Evolutionary conservation across 805 yeast genomes (phyloP).

Genomic region (Naumovozyma baii): DNA sequence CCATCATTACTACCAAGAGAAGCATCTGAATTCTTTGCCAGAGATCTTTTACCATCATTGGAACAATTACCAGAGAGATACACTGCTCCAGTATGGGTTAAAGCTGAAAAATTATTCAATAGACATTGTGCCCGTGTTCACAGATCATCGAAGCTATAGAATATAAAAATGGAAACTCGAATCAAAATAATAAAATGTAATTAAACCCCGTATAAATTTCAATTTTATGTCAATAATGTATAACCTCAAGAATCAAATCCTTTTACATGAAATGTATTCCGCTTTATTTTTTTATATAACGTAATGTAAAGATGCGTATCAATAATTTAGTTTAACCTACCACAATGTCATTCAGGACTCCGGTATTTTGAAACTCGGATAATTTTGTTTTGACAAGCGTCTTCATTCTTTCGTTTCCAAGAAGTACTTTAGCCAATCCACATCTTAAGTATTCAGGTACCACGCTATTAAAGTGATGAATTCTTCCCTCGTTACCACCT

Average conservation of each 20-base stretch:
- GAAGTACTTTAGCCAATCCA: constrained; percentile 38
- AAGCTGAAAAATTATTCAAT: constrained; percentile 75
- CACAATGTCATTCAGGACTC: constrained; percentile 6
- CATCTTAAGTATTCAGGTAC: constrained; percentile 35
- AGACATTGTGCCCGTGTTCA: constrained; percentile 71
- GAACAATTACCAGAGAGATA: constrained; percentile 74
- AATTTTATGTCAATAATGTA: not conserved
- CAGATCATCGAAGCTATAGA: constrained; percentile 37
- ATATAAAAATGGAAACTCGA: constrained; percentile 3
- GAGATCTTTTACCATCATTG: constrained; percentile 81
- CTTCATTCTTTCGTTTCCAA: constrained; percentile 44
- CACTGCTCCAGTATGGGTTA: constrained; percentile 82
- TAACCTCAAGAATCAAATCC: too few species aligned
- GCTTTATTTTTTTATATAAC: not conserved
- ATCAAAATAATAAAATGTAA: not conserved
- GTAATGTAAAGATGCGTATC: not conserved
- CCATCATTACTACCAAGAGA: constrained; percentile 96
- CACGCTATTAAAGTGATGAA: constrained; percentile 22
- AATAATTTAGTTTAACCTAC: not conserved
- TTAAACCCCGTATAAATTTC: not conserved
- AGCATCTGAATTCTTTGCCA: constrained; percentile 84
- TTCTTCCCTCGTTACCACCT: constrained; percentile 30
- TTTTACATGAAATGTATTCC: too few species aligned
- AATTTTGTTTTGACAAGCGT: constrained; percentile 32
- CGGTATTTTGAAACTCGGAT: constrained; percentile 21